Conservation (phyloP, 2,329 filamentous ascomycete genomes). For the Stachybotrys echinatus region DNA sequence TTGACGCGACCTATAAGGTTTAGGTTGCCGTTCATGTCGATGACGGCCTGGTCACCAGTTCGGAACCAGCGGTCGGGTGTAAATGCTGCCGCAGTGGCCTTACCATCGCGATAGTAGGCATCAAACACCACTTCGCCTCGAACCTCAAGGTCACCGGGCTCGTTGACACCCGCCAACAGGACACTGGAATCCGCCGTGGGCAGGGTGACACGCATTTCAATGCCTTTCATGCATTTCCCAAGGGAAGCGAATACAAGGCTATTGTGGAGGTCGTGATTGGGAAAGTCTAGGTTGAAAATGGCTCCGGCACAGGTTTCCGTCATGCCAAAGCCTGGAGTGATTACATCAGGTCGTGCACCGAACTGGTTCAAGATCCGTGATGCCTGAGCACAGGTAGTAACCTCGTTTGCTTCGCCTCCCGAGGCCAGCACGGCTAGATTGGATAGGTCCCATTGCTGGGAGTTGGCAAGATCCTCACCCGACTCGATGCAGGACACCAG, state of each 20-base stretch:
- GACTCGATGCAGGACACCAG: constrained; percentile 7
- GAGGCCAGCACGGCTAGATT: constrained; percentile 27
- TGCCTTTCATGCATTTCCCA: constrained; percentile 30
- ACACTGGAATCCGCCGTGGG: background rate
- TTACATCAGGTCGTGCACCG: constrained; percentile 24
- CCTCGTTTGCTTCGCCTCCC: constrained; percentile 40
- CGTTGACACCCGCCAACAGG: background rate
- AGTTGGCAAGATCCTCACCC: background rate
- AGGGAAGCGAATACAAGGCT: constrained; percentile 26
- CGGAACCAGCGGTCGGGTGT: constrained; percentile 41
- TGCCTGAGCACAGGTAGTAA: constrained; percentile 21
- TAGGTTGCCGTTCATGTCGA: constrained; percentile 29
- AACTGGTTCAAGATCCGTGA: constrained; percentile 20
- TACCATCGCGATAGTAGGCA: constrained; percentile 55
- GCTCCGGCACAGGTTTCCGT: constrained; percentile 48
- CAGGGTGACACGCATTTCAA: constrained; percentile 30
- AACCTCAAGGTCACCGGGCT: constrained; percentile 53
- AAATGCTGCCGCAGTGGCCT: constrained; percentile 51
- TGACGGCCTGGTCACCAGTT: constrained; percentile 30
- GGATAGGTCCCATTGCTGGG: constrained; percentile 12
- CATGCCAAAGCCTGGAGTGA: constrained; percentile 41
- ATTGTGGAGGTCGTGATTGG: constrained; percentile 27
- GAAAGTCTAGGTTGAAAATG: constrained; percentile 37
- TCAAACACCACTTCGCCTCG: constrained; percentile 56
- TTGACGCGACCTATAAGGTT: constrained; percentile 31